These are phyloP conservation scores for Ramaria rubella DNA, from an alignment of 768 basidiomycete genomes.

Conservation along the genomic window DNA sequence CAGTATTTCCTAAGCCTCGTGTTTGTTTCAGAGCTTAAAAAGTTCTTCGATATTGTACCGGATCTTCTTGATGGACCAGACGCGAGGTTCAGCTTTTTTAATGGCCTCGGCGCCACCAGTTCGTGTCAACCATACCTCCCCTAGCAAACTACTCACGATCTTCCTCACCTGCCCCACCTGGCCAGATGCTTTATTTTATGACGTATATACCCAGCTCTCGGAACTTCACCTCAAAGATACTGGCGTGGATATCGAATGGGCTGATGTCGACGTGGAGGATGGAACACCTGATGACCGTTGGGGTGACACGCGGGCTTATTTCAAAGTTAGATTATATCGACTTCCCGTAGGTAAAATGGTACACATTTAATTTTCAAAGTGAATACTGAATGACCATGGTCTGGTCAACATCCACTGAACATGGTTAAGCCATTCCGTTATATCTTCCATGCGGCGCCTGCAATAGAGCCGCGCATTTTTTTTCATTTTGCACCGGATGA, in stretches of 20 bases:
- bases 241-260: conserved; percentile 77
- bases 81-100: conserved; percentile 91
- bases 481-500: too few species aligned
- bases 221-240: conserved; percentile 81
- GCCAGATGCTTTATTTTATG: conserved; percentile 85
- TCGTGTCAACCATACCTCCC: conserved; percentile 24
- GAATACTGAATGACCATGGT: too few species aligned
- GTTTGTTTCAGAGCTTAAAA: conserved; percentile 46
- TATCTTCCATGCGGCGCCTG: too few species aligned
- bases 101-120: conserved; percentile 95
- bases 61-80: conserved; percentile 67
- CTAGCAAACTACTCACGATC: not conserved
- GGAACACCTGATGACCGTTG: conserved; percentile 56
- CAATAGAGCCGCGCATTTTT: too few species aligned
- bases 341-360: conserved; percentile 21
- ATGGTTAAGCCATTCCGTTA: too few species aligned
- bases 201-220: conserved; percentile 80
- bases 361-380: not conserved
- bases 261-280: conserved; percentile 63
- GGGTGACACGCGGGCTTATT: conserved; percentile 73
- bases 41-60: conserved; percentile 78
- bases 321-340: conserved; percentile 67
- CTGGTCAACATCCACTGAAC: too few species aligned
- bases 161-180: not conserved
- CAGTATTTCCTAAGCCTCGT: not conserved